Evolutionary conservation across 2,329 filamentous ascomycete species (phyloP).

Genomic region (Madurella mycetomatis): DNA sequence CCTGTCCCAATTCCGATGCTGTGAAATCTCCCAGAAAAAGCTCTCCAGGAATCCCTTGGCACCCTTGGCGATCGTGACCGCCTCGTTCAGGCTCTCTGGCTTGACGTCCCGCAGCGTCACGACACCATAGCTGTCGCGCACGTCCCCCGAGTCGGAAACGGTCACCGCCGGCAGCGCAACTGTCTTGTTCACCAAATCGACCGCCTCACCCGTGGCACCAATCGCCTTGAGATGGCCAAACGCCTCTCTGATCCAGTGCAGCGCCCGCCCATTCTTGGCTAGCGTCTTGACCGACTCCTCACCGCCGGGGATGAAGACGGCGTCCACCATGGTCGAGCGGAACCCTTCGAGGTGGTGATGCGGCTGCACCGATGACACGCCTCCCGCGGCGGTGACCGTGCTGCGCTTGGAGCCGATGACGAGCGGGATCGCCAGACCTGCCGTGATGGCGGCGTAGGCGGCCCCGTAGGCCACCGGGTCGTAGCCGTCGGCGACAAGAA

Average conservation of each 20-base stretch:
- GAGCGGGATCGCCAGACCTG: constrained; percentile 62
- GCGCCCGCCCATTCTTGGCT: constrained; percentile 63
- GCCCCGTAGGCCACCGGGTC: constrained; percentile 61
- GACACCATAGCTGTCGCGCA: constrained; percentile 70
- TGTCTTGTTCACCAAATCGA: constrained; percentile 54
- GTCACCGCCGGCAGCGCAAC: constrained; percentile 41
- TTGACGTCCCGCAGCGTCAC: constrained; percentile 58
- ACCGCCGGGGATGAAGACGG: constrained; percentile 72
- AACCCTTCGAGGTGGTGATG: constrained; percentile 78
- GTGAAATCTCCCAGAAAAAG: constrained; percentile 64
- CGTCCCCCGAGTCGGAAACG: constrained; percentile 42
- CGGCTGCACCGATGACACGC: constrained; percentile 46
- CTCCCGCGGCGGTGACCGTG: constrained; percentile 57
- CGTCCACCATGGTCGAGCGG: constrained; percentile 77
- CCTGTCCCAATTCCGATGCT: constrained; percentile 69
- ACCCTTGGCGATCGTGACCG: constrained; percentile 60
- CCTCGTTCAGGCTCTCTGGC: constrained; percentile 57
- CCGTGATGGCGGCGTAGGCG: constrained; percentile 59
- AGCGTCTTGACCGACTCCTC: constrained; percentile 58
- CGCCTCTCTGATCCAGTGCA: constrained; percentile 74
- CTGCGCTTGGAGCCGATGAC: constrained; percentile 68
- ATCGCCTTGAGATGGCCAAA: constrained; percentile 80
- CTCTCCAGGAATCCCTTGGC: constrained; percentile 65
- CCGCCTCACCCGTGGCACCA: constrained; percentile 68
- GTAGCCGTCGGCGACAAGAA: constrained; percentile 74